Evolutionary conservation across 768 basidiomycete species (phyloP), one percentile per base, ranked within the genome.

Genomic region (Trametes sanguinea): DNA sequence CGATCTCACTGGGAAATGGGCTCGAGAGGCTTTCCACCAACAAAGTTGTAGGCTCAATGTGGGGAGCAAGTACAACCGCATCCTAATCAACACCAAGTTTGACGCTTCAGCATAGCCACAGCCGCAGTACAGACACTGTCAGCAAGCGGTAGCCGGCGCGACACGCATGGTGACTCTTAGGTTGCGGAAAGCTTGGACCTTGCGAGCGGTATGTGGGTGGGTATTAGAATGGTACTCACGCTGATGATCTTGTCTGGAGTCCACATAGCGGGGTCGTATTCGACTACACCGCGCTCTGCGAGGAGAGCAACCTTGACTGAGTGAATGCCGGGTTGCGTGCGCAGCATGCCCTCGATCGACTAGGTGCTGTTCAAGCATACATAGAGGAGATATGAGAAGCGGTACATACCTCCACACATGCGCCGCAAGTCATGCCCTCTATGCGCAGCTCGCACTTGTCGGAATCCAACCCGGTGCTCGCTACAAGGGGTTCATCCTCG

Each of bases 221-320:
- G 35, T 11, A 37, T 6, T 37, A 27, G 48, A 14, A 35, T 42
- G 22, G 61, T n/a, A 78, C 88, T 60, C 66, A 93, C 92, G 54
- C 78, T 82, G 37, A 93, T 79, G 55, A 99, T 83, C 72, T 90
- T 94, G 50, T 87, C 90, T 8, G 85, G 75, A 37, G 81, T 83
- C 97, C 97, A 99, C n/a, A 77, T 70, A 0, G 77, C 70, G 1
- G 92, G 85, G 68, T 98, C 94, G 69, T 90, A 99, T 72, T 96
- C 94, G 65, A 99, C 78, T 48, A 93, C 83, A 3, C 88, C 96
- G 13, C 96, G 87, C 74, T 99, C 96, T 11, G 97, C 94, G 29
- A 99, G 83, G n/a, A 99, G 82, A 27, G 95, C 95, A n/a, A 99
- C 95, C 71, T 94, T 94, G 63, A 97, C 77, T 10, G 89, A 91